Evolutionary conservation across 148 eudicot genomes (phyloP).

Genomic region (Silene latifolia): DNA sequence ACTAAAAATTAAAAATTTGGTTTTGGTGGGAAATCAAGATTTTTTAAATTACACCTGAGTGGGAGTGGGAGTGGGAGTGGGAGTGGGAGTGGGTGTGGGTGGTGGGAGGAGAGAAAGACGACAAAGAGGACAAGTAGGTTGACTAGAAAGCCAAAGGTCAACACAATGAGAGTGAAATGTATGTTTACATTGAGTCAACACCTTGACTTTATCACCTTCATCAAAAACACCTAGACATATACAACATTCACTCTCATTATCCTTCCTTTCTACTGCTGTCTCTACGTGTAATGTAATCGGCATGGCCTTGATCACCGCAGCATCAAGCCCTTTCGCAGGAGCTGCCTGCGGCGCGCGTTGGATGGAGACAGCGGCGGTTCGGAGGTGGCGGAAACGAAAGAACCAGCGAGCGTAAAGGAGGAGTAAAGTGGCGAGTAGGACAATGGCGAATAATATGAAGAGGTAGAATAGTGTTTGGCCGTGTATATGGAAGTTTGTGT

Average conservation of each 20-base stretch:
- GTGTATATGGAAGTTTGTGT: slow-evolving; percentile 56
- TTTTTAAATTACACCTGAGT: neutral
- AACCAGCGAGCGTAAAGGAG: slow-evolving; percentile 66
- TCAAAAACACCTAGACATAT: slow-evolving; percentile 62
- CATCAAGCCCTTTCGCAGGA: slow-evolving; percentile 38
- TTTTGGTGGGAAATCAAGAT: no score
- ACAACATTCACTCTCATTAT: slow-evolving; percentile 51
- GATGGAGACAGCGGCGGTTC: neutral
- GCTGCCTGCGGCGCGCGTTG: slow-evolving; percentile 13
- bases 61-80: slow-evolving; percentile 17
- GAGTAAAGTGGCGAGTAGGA: slow-evolving; percentile 45
- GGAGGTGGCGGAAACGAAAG: slow-evolving; percentile 41
- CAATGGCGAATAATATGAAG: slow-evolving; percentile 54
- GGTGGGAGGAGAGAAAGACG: slow-evolving; percentile 47
- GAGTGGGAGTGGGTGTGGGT: slow-evolving; percentile 27
- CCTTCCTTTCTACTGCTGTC: slow-evolving; percentile 2
- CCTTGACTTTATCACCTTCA: slow-evolving; percentile 64
- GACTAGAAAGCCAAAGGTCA: slow-evolving; percentile 58
- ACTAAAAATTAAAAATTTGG: no score
- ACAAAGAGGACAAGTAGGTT: slow-evolving; percentile 75
- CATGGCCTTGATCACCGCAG: slow-evolving; percentile 31
- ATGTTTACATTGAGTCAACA: slow-evolving; percentile 53
- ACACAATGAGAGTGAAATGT: slow-evolving; percentile 70
- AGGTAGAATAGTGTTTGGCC: slow-evolving; percentile 67
- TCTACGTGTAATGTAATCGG: slow-evolving; percentile 41